Conservation (phyloP, 2,329 filamentous ascomycete species). For the Albifimbria verrucaria region DNA sequence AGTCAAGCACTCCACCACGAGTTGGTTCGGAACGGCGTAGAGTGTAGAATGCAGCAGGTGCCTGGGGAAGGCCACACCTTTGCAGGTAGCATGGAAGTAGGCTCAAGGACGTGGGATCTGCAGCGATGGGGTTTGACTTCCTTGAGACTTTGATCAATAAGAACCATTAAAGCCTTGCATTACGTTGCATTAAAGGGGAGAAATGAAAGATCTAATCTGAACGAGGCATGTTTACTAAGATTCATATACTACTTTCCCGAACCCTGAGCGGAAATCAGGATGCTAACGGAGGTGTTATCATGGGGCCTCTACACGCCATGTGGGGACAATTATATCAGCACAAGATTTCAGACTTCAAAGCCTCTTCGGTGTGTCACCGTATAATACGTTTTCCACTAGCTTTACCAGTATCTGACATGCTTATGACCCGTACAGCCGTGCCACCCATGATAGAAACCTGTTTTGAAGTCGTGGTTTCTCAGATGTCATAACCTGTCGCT, state of each 20-base stretch:
- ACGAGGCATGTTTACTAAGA: too few species aligned
- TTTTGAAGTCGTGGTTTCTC: not conserved
- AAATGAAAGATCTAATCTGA: too few species aligned
- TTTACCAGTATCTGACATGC: not conserved
- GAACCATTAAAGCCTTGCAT: not conserved
- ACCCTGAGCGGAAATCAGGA: too few species aligned
- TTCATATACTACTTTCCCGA: too few species aligned
- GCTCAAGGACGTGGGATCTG: slow-evolving; percentile 27
- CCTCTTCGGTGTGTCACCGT: too few species aligned
- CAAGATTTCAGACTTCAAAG: too few species aligned
- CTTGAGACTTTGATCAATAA: slow-evolving; percentile 22
- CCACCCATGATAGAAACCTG: not conserved
- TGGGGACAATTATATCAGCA: too few species aligned
- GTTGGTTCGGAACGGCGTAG: slow-evolving; percentile 24
- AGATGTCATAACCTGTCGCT: not conserved
- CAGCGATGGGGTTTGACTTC: slow-evolving; percentile 39
- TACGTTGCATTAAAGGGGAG: not conserved
- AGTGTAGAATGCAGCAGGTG: slow-evolving; percentile 32
- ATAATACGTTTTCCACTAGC: not conserved
- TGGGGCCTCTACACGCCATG: too few species aligned
- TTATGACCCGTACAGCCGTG: not conserved
- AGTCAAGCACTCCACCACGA: slow-evolving; percentile 25
- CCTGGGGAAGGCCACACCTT: slow-evolving; percentile 41
- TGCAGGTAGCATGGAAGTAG: slow-evolving; percentile 36
- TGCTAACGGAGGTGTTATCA: too few species aligned